Conservation (phyloP, 306 rosid species). For the Gillenia trifoliata region DNA sequence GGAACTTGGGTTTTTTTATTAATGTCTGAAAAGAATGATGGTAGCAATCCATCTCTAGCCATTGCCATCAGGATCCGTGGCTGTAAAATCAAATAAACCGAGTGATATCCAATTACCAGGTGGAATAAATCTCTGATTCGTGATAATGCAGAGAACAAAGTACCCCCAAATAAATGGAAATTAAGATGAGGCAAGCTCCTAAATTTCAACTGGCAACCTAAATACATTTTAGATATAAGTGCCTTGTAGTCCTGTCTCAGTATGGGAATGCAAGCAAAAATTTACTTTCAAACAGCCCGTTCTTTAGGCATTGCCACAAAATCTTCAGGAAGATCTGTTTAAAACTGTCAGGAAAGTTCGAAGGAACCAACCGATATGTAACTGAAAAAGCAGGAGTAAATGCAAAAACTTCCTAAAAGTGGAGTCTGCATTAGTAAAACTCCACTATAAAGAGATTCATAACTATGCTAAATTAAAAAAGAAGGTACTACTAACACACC, state of each 20-base stretch:
- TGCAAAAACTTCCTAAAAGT: background rate
- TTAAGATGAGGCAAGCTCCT: background rate
- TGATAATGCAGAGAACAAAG: background rate
- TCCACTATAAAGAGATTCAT: constrained; percentile 8
- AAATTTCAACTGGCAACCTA: background rate
- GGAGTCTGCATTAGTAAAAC: background rate
- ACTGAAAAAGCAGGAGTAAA: background rate
- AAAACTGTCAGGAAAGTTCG: background rate
- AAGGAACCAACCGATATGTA: background rate
- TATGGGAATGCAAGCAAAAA: background rate
- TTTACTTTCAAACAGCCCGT: background rate
- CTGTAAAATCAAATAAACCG: constrained; percentile 32
- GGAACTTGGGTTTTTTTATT: constrained; percentile 41
- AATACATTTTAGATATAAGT: background rate
- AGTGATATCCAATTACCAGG: constrained; percentile 10
- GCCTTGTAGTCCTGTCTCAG: background rate
- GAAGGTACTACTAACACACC: constrained; percentile 34
- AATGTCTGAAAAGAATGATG: constrained; percentile 44
- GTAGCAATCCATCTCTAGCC: constrained; percentile 55
- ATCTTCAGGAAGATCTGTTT: background rate
- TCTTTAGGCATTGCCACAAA: background rate
- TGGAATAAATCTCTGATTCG: background rate
- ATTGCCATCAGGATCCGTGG: constrained; percentile 62
- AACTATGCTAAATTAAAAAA: constrained; percentile 2
- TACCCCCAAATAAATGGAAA: background rate